Conservation (phyloP, 352 stramenopile genomes). For the Phytophthora pinifolia region DNA sequence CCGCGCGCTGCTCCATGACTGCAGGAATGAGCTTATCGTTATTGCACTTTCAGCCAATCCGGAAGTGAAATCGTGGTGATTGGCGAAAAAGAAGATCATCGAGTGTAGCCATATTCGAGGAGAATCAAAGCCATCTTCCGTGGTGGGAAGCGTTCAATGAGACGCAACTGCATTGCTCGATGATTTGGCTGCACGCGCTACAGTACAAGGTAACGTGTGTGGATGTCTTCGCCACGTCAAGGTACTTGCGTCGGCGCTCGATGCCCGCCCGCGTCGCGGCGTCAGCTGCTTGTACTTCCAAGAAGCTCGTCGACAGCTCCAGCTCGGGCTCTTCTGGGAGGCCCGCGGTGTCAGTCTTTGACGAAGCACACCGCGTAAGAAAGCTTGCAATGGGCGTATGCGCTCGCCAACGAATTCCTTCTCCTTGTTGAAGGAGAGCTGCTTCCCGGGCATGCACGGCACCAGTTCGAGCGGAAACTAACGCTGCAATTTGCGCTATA, state of each 20-base stretch:
- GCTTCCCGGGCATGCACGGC: conserved; percentile 71
- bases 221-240: conserved; percentile 43
- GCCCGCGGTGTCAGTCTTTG: conserved; percentile 41
- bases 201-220: conserved; percentile 78
- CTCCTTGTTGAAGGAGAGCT: conserved; percentile 84
- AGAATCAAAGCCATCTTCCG: no score
- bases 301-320: conserved; percentile 65
- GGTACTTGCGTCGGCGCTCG: conserved; percentile 61
- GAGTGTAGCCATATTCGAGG: conserved; percentile 8
- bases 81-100: conserved; percentile 13
- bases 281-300: conserved; percentile 29
- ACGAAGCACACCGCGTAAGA: conserved; percentile 72
- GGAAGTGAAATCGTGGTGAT: conserved; percentile 1
- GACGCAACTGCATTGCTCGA: conserved; percentile 81
- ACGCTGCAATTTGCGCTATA: conserved; percentile 63
- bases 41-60: conserved; percentile 28
- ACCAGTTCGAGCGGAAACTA: conserved; percentile 79
- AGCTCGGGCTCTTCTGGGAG: conserved; percentile 25
- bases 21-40: not conserved
- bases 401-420: conserved; percentile 85
- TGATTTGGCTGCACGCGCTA: conserved; percentile 87
- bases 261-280: conserved; percentile 26
- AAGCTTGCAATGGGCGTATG: conserved; percentile 81
- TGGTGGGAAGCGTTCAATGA: conserved; percentile 81
- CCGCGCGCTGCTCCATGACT: conserved; percentile 34